Percentiles rank a stretch among this genome's conserved stretches.
Conservation (phyloP, 768 basidiomycete species). For the Lactarius psammicola region DNA sequence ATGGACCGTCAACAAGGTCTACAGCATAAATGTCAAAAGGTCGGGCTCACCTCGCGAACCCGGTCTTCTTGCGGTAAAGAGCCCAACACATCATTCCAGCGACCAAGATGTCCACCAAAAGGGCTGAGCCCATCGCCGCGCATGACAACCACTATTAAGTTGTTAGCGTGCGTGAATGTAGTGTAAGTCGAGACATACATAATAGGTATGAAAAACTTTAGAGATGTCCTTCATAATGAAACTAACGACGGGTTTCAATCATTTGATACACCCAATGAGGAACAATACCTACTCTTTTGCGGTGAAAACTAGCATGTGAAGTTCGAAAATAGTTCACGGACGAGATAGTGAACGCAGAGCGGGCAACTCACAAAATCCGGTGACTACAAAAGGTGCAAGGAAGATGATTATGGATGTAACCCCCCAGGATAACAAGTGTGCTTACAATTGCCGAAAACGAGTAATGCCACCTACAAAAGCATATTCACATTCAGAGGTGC, state of each 20-base stretch:
- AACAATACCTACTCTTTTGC: slow-evolving; percentile 42
- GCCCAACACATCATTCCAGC: slow-evolving; percentile 49
- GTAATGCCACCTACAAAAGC: slow-evolving; percentile 34
- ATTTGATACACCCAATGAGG: neutral
- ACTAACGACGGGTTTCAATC: slow-evolving; percentile 21
- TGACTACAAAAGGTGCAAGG: slow-evolving; percentile 16
- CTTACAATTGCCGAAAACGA: slow-evolving; percentile 46
- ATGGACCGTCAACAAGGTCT: neutral
- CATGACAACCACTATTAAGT: slow-evolving; percentile 48
- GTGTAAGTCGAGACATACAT: slow-evolving; percentile 29
- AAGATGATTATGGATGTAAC: neutral
- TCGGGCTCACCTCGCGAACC: slow-evolving; percentile 41
- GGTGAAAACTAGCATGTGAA: slow-evolving; percentile 42
- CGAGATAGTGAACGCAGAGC: neutral
- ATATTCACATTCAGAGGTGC: neutral
- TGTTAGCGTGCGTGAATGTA: neutral
- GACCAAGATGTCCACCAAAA: slow-evolving; percentile 50
- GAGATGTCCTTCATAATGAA: slow-evolving; percentile 36
- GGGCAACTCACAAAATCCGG: slow-evolving; percentile 31
- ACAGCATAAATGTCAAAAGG: neutral
- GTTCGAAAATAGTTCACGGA: neutral
- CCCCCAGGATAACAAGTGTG: neutral
- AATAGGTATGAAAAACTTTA: slow-evolving; percentile 35
- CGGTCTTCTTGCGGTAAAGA: slow-evolving; percentile 46
- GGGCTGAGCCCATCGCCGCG: slow-evolving; percentile 45